Evolutionary conservation across 352 stramenopile genomes (phyloP), one percentile per base, ranked within the genome.

Genomic region (Globisporangium irregulare): DNA sequence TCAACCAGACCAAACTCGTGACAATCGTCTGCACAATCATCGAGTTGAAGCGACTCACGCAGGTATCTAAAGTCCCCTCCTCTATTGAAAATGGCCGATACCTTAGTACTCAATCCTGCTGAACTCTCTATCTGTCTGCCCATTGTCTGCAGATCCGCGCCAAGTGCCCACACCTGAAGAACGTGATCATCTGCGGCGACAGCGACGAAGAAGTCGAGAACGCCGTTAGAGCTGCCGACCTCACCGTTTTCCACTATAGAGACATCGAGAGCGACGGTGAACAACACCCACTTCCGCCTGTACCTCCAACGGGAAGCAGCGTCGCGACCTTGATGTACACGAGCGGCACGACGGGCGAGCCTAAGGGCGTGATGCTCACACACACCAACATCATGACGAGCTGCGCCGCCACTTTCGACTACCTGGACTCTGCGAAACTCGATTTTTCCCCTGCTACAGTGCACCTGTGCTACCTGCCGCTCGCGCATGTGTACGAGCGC

Each of bases 401-500:
- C 3, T 79, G 68, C 56, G 71, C 75, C 1, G 70, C 69, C 4
- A 73, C 69, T 0, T 71, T 80, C 53, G 74, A 82, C 51, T 86
- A 67, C 24, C 56, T 79, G 29, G n/a, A 95, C 76, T 69, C 32
- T 55, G 73, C 60, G 14, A 32, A 60, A 53, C 24, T 76, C 22
- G 15, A 29, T 9, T 77, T 86, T 46, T 71, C 67, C 8, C 60
- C 75, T 8, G 79, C 79, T 20, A 95, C 97, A 68, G 82, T 97
- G 22, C 94, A 99, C 75, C 76, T 99, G 38, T 98, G 91, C 6
- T 99, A 98, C 74, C 80, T 99, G 55, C 97, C 97, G 20, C 77
- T 99, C 20, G 91, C 97, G 3, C 97, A 99, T 77, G 98, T 99
- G 66, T 98, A 98, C 68, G 97, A 99, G 83, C 79, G 93, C n/a